phyloP scores from a whole-genome alignment of 768 basidiomycete species.

The Suillus clintonianus region DNA sequence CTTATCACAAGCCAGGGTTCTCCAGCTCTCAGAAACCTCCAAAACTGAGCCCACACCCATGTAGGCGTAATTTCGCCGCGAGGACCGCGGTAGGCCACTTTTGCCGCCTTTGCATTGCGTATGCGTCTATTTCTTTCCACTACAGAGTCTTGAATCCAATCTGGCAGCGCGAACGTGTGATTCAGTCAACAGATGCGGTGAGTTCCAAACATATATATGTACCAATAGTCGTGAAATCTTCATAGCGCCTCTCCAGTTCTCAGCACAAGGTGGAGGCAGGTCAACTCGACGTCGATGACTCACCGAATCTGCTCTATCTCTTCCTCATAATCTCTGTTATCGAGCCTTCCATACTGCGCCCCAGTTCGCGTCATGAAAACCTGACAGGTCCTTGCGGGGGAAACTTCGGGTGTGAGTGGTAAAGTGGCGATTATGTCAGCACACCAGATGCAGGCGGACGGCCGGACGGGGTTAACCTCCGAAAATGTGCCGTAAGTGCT shows the following conservation, averaged over 20 bases:
- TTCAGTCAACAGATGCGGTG: constrained; percentile 12
- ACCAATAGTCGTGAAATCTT: constrained; percentile 96
- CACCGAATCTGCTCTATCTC: constrained; percentile 71
- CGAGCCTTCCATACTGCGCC: constrained; percentile 23
- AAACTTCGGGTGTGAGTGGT: background rate
- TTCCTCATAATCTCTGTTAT: constrained; percentile 53
- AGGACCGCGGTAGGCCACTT: constrained; percentile 48
- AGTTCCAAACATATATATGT: constrained; percentile 30
- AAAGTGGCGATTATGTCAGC: background rate
- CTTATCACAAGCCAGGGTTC: constrained; percentile 94
- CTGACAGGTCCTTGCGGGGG: background rate
- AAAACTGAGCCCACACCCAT: constrained; percentile 64
- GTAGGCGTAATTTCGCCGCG: constrained; percentile 51
- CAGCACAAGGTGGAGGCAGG: constrained; percentile 9
- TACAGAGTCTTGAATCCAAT: constrained; percentile 97
- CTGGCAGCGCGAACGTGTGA: constrained; percentile 40
- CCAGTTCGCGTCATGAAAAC: constrained; percentile 22
- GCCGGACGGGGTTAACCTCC: background rate
- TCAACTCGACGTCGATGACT: constrained; percentile 11
- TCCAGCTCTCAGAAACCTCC: constrained; percentile 63
- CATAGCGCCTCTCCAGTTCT: constrained; percentile 68
- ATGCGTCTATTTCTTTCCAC: constrained; percentile 82
- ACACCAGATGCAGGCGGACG: background rate
- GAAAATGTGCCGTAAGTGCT: background rate
- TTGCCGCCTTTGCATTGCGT: constrained; percentile 47